phyloP scores from a whole-genome alignment of 805 yeast species.

The Yarrowia sp. region DNA sequence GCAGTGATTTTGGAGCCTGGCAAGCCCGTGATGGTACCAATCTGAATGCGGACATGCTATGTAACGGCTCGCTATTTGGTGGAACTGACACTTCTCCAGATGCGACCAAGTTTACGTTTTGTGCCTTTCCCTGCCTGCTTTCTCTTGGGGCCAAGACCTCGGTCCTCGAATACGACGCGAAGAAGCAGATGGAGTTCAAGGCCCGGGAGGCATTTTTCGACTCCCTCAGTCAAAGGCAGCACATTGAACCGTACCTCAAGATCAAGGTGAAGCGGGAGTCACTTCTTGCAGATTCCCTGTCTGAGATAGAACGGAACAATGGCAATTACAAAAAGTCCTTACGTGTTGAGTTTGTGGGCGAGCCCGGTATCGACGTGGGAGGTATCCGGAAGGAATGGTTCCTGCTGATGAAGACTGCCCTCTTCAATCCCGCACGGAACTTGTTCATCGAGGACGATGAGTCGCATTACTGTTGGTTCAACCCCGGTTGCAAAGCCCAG shows the following conservation, averaged over 20 bases:
- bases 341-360: conserved; percentile 75
- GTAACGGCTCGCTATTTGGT: background rate
- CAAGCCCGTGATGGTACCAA: background rate
- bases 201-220: conserved; percentile 86
- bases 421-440: conserved; percentile 67
- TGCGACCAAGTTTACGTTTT: conserved; percentile 49
- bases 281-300: conserved; percentile 71
- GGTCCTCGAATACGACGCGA: conserved; percentile 77
- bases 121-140: conserved; percentile 79
- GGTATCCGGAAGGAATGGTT: conserved; percentile 96
- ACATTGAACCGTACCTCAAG: conserved; percentile 64
- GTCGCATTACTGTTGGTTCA: conserved; percentile 74
- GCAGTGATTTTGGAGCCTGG: conserved; percentile 84
- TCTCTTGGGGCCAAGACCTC: conserved; percentile 79
- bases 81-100: background rate
- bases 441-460: conserved; percentile 65
- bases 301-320: conserved; percentile 48
- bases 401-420: conserved; percentile 60
- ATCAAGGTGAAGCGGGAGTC: conserved; percentile 64
- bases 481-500: conserved; percentile 31
- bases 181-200: conserved; percentile 73
- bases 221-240: conserved; percentile 60
- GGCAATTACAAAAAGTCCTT: conserved; percentile 68
- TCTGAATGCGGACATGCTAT: background rate
- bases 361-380: conserved; percentile 94